Evolutionary conservation across 73 alveolate genomes (phyloP).

Genomic region (Tetrahymena thermophila): DNA sequence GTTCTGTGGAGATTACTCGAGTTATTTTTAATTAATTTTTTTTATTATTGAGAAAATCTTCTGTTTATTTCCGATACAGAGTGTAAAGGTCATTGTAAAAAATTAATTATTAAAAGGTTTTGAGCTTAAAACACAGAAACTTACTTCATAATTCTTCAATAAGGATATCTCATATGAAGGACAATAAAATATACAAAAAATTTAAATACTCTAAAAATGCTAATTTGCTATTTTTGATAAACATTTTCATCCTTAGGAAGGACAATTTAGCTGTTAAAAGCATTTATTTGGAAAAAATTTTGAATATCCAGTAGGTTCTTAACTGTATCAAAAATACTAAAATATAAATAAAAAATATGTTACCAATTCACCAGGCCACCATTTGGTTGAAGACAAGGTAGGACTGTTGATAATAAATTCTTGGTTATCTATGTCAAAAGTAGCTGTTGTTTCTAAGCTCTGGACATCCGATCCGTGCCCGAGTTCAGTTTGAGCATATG

Average conservation of each 20-base stretch:
- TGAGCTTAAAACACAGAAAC: not conserved
- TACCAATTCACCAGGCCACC: conserved; percentile 84
- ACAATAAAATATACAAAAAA: not conserved
- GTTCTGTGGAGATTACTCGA: not conserved
- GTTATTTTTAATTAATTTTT: not conserved
- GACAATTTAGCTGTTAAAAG: not conserved
- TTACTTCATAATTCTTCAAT: not conserved
- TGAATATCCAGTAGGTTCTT: not conserved
- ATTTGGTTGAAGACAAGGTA: conserved; percentile 54
- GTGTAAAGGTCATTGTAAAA: not conserved
- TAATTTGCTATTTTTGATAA: not conserved
- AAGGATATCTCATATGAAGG: not conserved
- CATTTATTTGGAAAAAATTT: not conserved
- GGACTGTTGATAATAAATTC: conserved; percentile 74
- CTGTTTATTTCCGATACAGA: not conserved
- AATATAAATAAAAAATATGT: not conserved
- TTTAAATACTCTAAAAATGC: not conserved
- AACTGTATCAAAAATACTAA: not conserved
- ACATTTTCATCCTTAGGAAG: not conserved
- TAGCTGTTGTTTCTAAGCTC: conserved; percentile 65
- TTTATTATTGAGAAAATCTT: not conserved
- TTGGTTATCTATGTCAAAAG: conserved; percentile 49
- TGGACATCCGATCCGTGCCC: conserved; percentile 86
- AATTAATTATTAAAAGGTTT: not conserved
- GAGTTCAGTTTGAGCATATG: conserved; percentile 71